A percentile compares a stretch with the other conserved stretches of the same genome.
Evolutionary conservation across 1,284 basidiomycete species (phyloP).

Genomic region (Rhodotorula sp.): DNA sequence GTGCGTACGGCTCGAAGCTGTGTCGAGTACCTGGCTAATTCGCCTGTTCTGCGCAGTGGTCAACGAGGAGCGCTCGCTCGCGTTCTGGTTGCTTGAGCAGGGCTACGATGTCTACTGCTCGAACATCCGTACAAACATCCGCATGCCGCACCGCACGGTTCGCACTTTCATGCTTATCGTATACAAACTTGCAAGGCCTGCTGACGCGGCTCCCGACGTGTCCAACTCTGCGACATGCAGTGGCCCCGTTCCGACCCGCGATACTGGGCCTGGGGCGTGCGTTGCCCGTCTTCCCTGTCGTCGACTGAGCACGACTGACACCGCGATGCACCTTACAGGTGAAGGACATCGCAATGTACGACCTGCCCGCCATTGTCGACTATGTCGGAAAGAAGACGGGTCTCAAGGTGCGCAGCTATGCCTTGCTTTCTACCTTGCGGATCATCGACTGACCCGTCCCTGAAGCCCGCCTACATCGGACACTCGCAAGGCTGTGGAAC

Average conservation of each 20-base stretch:
- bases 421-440: neutral
- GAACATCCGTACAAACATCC: conserved; percentile 52
- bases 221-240: neutral
- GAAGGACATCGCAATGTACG: conserved; percentile 61
- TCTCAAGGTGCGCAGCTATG: conserved; percentile 32
- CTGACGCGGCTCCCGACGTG: neutral
- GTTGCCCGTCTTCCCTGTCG: neutral
- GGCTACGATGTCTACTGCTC: conserved; percentile 63
- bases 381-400: conserved; percentile 59
- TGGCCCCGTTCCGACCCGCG: conserved; percentile 29
- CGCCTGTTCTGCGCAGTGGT: conserved; percentile 46
- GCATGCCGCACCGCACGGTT: conserved; percentile 28
- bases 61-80: conserved; percentile 60
- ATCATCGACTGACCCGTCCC: neutral
- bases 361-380: conserved; percentile 61
- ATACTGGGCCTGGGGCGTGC: conserved; percentile 34
- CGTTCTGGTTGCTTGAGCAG: conserved; percentile 62
- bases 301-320: neutral
- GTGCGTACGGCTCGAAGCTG: neutral
- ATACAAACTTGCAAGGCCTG: neutral
- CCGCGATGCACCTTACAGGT: conserved; percentile 47
- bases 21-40: too few relatives aligned
- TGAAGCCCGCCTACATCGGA: conserved; percentile 59
- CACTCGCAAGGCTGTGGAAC: conserved; percentile 63
- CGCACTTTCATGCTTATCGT: neutral